Base-by-base conservation (phyloP, 768 basidiomycete species). In the Termitomyces eurrhizus region DNA sequence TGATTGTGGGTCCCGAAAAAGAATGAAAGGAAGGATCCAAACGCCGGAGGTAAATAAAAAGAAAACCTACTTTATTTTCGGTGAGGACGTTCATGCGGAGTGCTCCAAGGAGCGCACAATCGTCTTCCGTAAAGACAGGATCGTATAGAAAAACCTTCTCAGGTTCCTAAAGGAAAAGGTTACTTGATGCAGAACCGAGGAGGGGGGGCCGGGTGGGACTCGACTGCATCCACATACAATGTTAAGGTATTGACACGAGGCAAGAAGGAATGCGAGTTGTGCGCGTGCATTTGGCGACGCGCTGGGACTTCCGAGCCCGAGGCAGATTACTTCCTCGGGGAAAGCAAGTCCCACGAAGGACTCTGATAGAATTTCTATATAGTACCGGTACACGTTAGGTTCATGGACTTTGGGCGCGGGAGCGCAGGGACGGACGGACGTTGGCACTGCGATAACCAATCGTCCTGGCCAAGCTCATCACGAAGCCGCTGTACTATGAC, bases 231-330 rank as follows among this genome's bases (percentile, higher is more conserved):
- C 1, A 58, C 89, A 71, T 73, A 92, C 90, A 60, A 91, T 80
- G 50, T 77, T 66, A n/a, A 87, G 74, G 62, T 68, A 66, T 56
- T 81, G 70, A 69, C 83, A 87, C 41, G 83, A 70, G 57, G 78
- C 76, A 48, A 83, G 75, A 65, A 92, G 78, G 66, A 89, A 83
- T 21, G 80, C 87, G 33, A 92, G 86, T 64, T 92, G 90, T 39
- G 80, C 81, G 61, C 86, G 82, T 41, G 90, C 80, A 58, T 82
- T 83, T 52, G 75, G 75, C 52, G 88, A 90, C 45, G 75, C 68
- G 18, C 78, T 74, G n/a, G 90, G 89, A 69, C 87, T 88, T 53
- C 90, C 90, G 33, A 92, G 76, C 12, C 90, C 90, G 14, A 92
- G 81, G 70, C 90, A 92, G 45, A 92, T 68, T 50, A 88, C 74